Base-by-base conservation (phyloP, 1,139 yeast species). In the Candida tetrigidarum region DNA sequence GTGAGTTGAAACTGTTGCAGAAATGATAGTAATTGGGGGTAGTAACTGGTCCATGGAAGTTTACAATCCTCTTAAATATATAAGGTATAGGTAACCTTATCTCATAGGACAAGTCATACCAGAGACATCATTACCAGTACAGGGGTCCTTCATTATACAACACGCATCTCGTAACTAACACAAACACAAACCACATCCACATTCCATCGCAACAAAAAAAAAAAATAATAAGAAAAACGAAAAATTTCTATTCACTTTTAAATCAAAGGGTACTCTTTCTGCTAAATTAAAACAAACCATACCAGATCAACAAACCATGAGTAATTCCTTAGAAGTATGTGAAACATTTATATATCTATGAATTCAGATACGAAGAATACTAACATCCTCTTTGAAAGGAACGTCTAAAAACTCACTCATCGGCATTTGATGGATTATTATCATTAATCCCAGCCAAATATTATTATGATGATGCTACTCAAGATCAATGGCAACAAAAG, bases 381-480 rank as follows among this genome's bases (percentile, higher is more conserved):
- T 63, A 66, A 64, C 64, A 61, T 49, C 52, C 58, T 35, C 48
- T 62, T 64, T 6, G 9, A 19, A 18, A 88, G 82, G 96, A 89
- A 60, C 83, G 97, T 56, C 78, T 91, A 54, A 83, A 84, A 64
- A 82, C 86, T 42, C 96, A 90, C 60, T 86, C 97, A 15, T 76
- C 84, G 47, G 95, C 97, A 6, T 92, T 93, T 64, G 92, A 89
- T 62, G 97, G 97, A 35, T 73, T 93, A 46, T 72, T 93, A 50
- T 89, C 97, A 18, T 73, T 93, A 62, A 91, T 93, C 48, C 98
- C 99, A 7, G 96, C 97, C 8, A 90, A 91, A 60, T 90, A 86
- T 59, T 92, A 92, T 63, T 90, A 89, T 61, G 88, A 83, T 59
- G 87, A 81, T 52, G 89, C 86, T 37, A 85, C 84, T 40, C 84